Base-by-base conservation (phyloP, 768 basidiomycete species). In the Suillus plorans region DNA sequence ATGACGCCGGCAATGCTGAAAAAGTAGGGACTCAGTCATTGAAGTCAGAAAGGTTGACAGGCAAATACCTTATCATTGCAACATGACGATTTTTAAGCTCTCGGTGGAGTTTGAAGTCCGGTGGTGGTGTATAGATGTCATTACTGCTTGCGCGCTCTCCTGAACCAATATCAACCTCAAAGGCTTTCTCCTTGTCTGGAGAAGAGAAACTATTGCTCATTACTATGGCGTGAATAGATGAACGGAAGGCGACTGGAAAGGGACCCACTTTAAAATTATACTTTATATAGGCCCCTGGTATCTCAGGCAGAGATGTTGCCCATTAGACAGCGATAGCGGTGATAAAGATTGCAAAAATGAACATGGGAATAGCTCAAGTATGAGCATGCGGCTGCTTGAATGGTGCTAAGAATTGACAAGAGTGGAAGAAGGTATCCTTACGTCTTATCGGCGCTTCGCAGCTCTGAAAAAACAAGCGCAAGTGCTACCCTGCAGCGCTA, bases 1-100 rank as follows among this genome's bases (percentile, higher is more conserved):
- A 81, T 81, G 53, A 81, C 81, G 64, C 80, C 77, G 47, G 72
- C 75, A 0, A 76, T 71, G 67, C 74, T 75, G 12, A 36, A 28
- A 25, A 20, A 22, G 62, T 25, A 31, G 25, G 10, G 36, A 37
- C 8, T 9, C 13, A 0, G 42, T 28, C 9, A 52, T 9, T 34
- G 14, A 7, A 22, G 49, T 18, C 25, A 53, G 59, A 44, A 45
- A 14, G 16, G n/a, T 13, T 18, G 1, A 22, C 4, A 22, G 37
- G 16, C 41, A 20, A 31, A 9, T 18, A 73, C 76, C 74, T 74
- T n/a, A 77, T 79, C 77, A 77, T 77, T 58, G 77, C 74, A 4
- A 77, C 69, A 67, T 77, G 77, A 8, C 77, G 71, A 52, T 73
- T 75, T 66, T 78, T 74, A 2, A 78, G 69, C 59, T 76, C 66